phyloP scores from a whole-genome alignment of 768 basidiomycete genomes.

The Suillus sp. region DNA sequence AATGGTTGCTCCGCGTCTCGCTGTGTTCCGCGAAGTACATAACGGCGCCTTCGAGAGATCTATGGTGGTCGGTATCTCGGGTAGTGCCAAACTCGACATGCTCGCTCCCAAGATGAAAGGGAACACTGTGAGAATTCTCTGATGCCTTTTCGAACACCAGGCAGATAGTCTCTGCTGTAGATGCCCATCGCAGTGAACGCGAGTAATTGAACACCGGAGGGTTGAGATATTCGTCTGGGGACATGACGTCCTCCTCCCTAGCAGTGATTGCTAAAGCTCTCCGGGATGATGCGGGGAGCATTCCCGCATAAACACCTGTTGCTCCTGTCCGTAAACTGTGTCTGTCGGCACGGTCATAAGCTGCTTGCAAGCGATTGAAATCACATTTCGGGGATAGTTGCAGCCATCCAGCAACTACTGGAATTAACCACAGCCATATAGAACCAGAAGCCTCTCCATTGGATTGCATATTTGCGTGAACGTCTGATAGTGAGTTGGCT shows the following conservation, averaged over 20 bases:
- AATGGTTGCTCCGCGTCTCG: neutral
- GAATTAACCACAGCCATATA: neutral
- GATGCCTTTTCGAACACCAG: neutral
- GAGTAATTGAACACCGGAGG: neutral
- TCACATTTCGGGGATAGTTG: neutral
- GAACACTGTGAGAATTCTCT: neutral
- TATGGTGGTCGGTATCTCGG: neutral
- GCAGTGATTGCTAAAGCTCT: neutral
- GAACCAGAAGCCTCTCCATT: neutral
- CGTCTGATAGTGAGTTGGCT: neutral
- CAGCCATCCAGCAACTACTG: neutral
- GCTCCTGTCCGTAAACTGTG: neutral
- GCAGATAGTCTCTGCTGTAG: neutral
- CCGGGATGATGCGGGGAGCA: neutral
- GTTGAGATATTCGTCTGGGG: neutral
- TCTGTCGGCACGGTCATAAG: neutral
- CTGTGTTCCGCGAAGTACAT: neutral
- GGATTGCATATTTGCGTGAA: neutral
- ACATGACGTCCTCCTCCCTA: neutral
- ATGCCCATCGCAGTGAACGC: neutral
- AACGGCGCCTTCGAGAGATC: neutral
- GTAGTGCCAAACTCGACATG: neutral
- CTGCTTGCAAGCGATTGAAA: neutral
- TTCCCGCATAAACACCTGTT: neutral
- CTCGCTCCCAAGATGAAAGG: neutral